Base-by-base conservation (phyloP, 805 yeast genomes). In the Schwanniomyces polymorphus region DNA sequence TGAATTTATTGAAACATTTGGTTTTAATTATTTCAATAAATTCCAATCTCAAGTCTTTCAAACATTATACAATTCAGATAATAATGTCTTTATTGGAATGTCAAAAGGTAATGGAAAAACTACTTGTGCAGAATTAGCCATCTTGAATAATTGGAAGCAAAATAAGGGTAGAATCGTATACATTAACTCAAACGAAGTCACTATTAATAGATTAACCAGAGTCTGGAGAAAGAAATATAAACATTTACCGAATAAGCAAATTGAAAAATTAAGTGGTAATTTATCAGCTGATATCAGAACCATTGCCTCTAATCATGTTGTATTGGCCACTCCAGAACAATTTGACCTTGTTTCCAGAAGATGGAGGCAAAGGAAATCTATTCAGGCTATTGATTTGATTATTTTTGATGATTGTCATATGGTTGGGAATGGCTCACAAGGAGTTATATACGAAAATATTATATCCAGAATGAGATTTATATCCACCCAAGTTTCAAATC, bases 41-140 rank as follows among this genome's bases (percentile, higher is more conserved):
- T 71, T 87, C 42, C 96, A 91, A 65, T 78, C 91, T 0, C 92
- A 88, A 54, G 80, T 76, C 0, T 87, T 86, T 62, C 79, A 79
- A 7, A 46, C 83, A 0, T 58, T 89, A 5, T 86, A 80, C 59
- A 73, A 79, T 34, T 69, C 82, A 0, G 77, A 80, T 48, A 85
- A 78, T 3, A 86, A 76, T 50, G 64, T 83, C 0, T 78, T 91
- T 49, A 65, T 90, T 41, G 94, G 95, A 2, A 74, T 84, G 21
- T 70, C 92, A 0, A 85, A 87, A 54, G 94, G 94, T 1, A 76
- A 83, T 27, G 97, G 95, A 0, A 88, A 87, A 58, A 82, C 89
- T 0, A 75, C 68, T 0, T 67, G 85, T 51, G 92, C 88, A 0
- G 92, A 88, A 58, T 54, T 91, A 39, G 86, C 96, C 0, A 63